Evolutionary conservation across 768 basidiomycete genomes (phyloP), one percentile per base, ranked within the genome.

Genomic region (Amanita phalloides): DNA sequence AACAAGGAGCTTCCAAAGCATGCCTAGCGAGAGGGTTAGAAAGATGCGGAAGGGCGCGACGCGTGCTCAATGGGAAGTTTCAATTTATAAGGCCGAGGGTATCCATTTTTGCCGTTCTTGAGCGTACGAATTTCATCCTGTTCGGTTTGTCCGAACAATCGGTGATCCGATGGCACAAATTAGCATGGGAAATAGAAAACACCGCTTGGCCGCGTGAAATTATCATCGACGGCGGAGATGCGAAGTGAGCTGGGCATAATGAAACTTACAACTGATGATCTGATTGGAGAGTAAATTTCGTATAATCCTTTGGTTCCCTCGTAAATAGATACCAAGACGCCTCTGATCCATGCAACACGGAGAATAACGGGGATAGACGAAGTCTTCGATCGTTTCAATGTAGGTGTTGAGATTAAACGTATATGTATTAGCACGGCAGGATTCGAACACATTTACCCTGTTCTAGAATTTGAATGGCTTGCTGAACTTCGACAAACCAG

Each of bases 401-500:
- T 9, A 42, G 11, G 20, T 2, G n/a, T 6, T n/a, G 38, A 6
- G 17, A 17, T 8, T 39, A 21, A 10, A 42, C 20, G 23, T 20
- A 30, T 10, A 32, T 30, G 21, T 48, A 39, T 70, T 59, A 75
- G 57, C 72, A 74, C 14, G 84, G 78, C 36, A 75, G 58, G 11
- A 81, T 64, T 6, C 73, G 64, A 36, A 89, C 70, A n/a, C 58
- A 62, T 2, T 71, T 66, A 5, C 74, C 79, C 23, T 68, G 65
- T 54, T 83, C 76, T 33, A 89, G 63, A n/a, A 87, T 79, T 17
- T 65, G 67, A 25, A 79, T 72, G 0, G 76, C 71, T 63, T 89
- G 87, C 0, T 66, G 66, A 5, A 80, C 73, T 58, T 83, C 79
- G 9, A 68, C 72, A 63, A 90, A 90, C 85, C 86, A 89, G 53